Conservation (phyloP, 1,284 basidiomycete species). For the Cystobasidium slooffiae region DNA sequence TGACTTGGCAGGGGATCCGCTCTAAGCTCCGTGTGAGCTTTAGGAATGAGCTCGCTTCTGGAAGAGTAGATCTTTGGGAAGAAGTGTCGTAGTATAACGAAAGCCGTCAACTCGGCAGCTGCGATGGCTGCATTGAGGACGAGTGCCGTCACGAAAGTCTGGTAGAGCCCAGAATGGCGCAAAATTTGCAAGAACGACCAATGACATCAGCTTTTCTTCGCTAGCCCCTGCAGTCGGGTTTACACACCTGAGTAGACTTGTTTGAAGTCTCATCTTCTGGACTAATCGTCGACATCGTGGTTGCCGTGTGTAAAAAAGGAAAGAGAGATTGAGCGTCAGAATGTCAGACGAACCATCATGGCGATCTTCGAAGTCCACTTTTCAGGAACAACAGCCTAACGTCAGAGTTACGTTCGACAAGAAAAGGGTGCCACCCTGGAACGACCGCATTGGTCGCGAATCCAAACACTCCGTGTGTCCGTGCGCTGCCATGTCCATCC, state of each 20-base stretch:
- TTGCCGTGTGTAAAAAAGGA: not conserved
- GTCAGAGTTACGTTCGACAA: no score
- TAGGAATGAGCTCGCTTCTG: slow-evolving; percentile 52
- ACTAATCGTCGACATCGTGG: not conserved
- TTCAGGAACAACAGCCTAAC: no score
- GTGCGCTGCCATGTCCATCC: no score
- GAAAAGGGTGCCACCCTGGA: no score
- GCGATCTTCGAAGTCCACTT: no score
- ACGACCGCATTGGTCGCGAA: no score
- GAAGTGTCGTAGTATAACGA: slow-evolving; percentile 56
- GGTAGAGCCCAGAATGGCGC: no score
- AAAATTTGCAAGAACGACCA: no score
- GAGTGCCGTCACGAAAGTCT: slow-evolving; percentile 52
- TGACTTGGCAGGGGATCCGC: slow-evolving; percentile 54
- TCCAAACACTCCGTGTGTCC: no score
- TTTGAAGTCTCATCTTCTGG: slow-evolving; percentile 8
- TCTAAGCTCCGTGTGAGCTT: slow-evolving; percentile 48
- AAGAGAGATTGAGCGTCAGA: not conserved
- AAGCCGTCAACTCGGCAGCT: slow-evolving; percentile 54
- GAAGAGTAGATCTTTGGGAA: slow-evolving; percentile 58
- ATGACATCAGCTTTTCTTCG: no score
- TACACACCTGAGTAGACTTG: slow-evolving; percentile 25
- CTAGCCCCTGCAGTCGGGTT: no score
- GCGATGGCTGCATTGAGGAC: slow-evolving; percentile 54
- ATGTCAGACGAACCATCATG: not conserved